Conservation (phyloP, 2,329 filamentous ascomycete genomes). For the Albifimbria verrucaria region DNA sequence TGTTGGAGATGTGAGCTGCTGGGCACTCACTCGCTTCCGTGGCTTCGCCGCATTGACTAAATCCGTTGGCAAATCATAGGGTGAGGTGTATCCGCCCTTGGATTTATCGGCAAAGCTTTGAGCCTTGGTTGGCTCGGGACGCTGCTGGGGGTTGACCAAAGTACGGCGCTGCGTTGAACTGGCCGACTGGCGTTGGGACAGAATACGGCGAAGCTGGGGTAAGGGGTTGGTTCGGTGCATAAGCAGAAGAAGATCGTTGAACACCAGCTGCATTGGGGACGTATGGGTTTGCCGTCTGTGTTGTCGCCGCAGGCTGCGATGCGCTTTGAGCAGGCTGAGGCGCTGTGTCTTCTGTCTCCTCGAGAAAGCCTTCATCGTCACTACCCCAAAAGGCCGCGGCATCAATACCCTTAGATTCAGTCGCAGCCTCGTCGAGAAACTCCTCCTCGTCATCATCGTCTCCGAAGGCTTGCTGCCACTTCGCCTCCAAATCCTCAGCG, state of each 20-base stretch:
- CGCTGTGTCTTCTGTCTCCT: conserved; percentile 55
- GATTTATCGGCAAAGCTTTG: conserved; percentile 89
- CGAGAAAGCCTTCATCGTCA: conserved; percentile 81
- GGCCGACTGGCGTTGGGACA: conserved; percentile 19
- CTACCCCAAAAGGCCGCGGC: conserved; percentile 69
- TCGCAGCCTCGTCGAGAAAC: conserved; percentile 54
- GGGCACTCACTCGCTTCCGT: conserved; percentile 60
- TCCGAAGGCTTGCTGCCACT: conserved; percentile 80
- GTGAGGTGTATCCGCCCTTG: conserved; percentile 89
- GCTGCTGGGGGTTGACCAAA: conserved; percentile 35
- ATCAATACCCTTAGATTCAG: conserved; percentile 48
- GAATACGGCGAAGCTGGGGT: conserved; percentile 16
- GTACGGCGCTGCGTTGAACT: conserved; percentile 24
- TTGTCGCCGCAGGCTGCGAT: conserved; percentile 8
- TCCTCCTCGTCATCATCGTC: conserved; percentile 69
- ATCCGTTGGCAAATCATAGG: conserved; percentile 92
- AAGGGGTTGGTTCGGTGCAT: no score
- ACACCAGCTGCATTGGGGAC: conserved; percentile 15
- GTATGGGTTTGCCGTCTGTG: conserved; percentile 20
- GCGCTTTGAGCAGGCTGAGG: conserved; percentile 2
- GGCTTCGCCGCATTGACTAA: conserved; percentile 60
- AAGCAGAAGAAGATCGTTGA: conserved; percentile 14
- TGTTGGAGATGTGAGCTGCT: conserved; percentile 46
- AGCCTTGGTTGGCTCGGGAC: conserved; percentile 51
- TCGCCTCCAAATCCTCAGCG: conserved; percentile 68